Conservation (phyloP, 768 basidiomycete genomes). For the Cystofilobasidium capitatum region DNA sequence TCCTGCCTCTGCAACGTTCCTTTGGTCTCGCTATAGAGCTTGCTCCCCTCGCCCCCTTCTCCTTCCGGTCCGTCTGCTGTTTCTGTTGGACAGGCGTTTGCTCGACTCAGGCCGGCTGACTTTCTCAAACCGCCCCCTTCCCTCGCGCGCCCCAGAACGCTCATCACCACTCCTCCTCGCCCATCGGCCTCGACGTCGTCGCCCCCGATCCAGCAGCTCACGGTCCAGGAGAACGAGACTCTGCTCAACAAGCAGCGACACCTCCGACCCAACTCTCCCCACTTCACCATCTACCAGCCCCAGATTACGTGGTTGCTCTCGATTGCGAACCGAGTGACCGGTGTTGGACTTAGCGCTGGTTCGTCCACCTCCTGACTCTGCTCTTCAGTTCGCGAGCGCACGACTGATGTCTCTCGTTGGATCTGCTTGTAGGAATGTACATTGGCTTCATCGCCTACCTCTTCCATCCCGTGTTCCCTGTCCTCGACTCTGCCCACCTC, state of each 20-base stretch:
- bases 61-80: not conserved
- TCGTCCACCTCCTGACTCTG: slow-evolving; percentile 3
- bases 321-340: slow-evolving; percentile 79
- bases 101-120: not conserved
- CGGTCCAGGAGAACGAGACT: slow-evolving; percentile 37
- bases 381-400: not conserved
- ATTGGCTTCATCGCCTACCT: slow-evolving; percentile 80
- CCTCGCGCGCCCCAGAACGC: not conserved
- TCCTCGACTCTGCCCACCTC: slow-evolving; percentile 65
- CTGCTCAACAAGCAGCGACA: slow-evolving; percentile 83
- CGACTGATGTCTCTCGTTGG: not conserved
- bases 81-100: not conserved
- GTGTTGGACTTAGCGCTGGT: slow-evolving; percentile 68
- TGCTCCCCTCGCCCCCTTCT: slow-evolving; percentile 3
- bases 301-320: slow-evolving; percentile 85
- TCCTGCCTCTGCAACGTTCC: not conserved
- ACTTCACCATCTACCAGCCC: slow-evolving; percentile 93
- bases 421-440: slow-evolving; percentile 58
- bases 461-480: slow-evolving; percentile 54
- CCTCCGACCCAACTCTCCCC: slow-evolving; percentile 80
- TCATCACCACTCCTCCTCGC: slow-evolving; percentile 19
- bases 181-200: slow-evolving; percentile 3
- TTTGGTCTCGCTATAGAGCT: not conserved
- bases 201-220: slow-evolving; percentile 35
- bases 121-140: not conserved